Evolutionary conservation across 2,329 filamentous ascomycete species (phyloP), one percentile per base, ranked within the genome.

Genomic region (Scedosporium minutisporum): DNA sequence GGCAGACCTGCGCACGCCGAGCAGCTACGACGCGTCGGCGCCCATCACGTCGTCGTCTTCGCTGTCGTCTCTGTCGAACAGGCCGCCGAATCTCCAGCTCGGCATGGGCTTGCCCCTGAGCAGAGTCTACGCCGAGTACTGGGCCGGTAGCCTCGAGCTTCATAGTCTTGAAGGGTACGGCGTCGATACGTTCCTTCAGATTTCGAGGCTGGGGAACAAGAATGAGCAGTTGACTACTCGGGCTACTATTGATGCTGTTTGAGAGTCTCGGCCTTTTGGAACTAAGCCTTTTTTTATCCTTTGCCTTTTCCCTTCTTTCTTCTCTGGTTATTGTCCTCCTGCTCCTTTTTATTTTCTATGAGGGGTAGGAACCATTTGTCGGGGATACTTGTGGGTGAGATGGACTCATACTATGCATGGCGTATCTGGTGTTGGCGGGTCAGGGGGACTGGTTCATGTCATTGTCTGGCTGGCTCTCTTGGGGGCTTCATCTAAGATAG

Each of bases 151-250:
- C 69, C 78, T 99, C 7, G 90, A 96, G 69, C 75, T 97, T 64
- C 93, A 97, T 72, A 97, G 90, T 70, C 78, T 99, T 6, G 93
- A 97, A 71, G 96, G 95, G 0, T 97, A 97, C 72, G 95, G 95
- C 14, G 91, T 96, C 6, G 95, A 99, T 77, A 93, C 90, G 0
- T 99, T 99, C 71, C 76, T 99, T 66, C 93, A 97, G 72, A 96
- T 99, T 64, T 96, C 91, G 4, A 96, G 96, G 73, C 80, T 99
- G 63, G 95, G 95, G 21, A 99, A 99, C 74, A 97, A 96, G 80
- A 97, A 97, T 71, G 95, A 99, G 78, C 91, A 96, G 74, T 80
- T 99, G 65, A 91, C 83, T 2, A 91, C 86, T 29, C 80, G 89
- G 69, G 89, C 89, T 27, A 86, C 82, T 66, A 91, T 93, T 80